These are phyloP conservation scores for Blastobotrys arbuscula DNA, from an alignment of 1,139 yeast genomes.

Conservation along the genomic window DNA sequence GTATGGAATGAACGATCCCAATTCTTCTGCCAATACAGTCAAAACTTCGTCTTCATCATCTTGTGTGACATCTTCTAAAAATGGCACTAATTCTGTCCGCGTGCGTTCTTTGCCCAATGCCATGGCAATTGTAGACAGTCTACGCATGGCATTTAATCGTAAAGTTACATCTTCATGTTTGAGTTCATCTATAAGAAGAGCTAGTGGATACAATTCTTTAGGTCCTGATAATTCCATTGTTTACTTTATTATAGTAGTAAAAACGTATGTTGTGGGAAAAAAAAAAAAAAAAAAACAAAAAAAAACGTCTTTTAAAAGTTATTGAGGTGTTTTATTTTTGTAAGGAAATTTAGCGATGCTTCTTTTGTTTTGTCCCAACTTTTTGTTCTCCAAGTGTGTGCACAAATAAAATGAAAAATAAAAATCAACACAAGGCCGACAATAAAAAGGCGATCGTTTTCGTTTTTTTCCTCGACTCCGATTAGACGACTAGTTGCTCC, in stretches of 20 bases:
- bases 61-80: conserved; percentile 83
- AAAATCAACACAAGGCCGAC: no score
- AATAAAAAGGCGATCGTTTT: no score
- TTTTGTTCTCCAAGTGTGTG: no score
- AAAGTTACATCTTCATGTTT: conserved; percentile 92
- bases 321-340: not conserved
- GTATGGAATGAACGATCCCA: conserved; percentile 79
- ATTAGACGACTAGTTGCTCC: no score
- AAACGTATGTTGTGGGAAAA: not conserved
- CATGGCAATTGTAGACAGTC: conserved; percentile 87
- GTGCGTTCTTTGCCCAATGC: conserved; percentile 96
- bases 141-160: conserved; percentile 91
- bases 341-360: not conserved
- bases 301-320: no score
- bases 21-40: conserved; percentile 85
- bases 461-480: no score
- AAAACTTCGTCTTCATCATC: conserved; percentile 99
- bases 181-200: conserved; percentile 92
- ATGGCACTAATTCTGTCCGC: conserved; percentile 81
- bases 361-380: conserved; percentile 1
- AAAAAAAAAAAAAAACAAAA: not conserved
- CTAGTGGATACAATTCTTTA: conserved; percentile 85
- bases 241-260: not conserved
- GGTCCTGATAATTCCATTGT: conserved; percentile 11
- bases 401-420: not conserved